Base-by-base conservation (phyloP, 2,329 filamentous ascomycete species). In the Thielaviopsis cerberus region DNA sequence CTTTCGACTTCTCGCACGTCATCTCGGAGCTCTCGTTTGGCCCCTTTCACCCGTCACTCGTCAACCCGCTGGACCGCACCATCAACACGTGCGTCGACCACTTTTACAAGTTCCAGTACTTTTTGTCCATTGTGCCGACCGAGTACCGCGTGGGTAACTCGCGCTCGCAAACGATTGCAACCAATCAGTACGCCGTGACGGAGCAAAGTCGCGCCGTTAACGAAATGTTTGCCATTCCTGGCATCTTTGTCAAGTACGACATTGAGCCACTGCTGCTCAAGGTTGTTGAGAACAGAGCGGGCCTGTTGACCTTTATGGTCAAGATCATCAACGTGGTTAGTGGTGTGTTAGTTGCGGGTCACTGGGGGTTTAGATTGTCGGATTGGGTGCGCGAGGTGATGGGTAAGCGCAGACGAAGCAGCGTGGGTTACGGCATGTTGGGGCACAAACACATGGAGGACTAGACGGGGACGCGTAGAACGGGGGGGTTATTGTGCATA, bases 81-180 rank as follows among this genome's bases (percentile, higher is more conserved):
- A 81, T 90, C 70, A 86, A 90, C 66, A 72, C 76, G 3, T 91
- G 86, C n/a, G 68, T 76, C 17, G 69, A 71, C 61, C 78, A 94
- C 75, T 97, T 96, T 75, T 85, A 91, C 79, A 94, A 92, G 72
- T 97, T 89, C 74, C 92, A 98, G 72, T 98, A 98, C 78, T 97
- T 92, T 74, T 77, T 97, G 67, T 94, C 87, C 45, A 79, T 98
- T 41, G 92, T 98, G 1, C 92, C 92, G 1, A 98, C 92, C 4
- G 80, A 94, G 66, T 98, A 97, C 76, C 89, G 81, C 69, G 77
- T 85, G 61, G 76, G 76, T 53, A 68, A 68, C 41, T 68, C 71
- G 53, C 65, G 65, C 56, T 63, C 66, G 10, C 55, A 62, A 22
- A 69, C 71, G 30, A 78, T 79, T 65, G 83, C 82, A 57, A 97